A percentile compares a stretch with the other conserved stretches of the same genome.
phyloP scores from a whole-genome alignment of 179 eudicot species.

The Beta lomatogona region DNA sequence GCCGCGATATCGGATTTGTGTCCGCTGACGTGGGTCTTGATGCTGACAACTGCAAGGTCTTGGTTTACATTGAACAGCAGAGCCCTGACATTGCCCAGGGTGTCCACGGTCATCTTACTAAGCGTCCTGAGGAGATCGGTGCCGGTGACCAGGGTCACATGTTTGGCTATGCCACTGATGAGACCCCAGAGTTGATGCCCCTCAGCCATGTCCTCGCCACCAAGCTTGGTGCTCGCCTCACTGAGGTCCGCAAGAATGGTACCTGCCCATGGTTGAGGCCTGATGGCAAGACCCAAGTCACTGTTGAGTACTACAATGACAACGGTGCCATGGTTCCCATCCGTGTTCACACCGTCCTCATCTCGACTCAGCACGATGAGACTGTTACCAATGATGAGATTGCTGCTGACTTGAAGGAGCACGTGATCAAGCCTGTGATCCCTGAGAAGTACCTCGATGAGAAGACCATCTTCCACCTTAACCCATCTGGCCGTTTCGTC shows the following conservation, averaged over 20 bases:
- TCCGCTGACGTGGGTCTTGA: conserved; percentile 88
- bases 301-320: conserved; percentile 45
- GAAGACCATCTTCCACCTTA: conserved; percentile 88
- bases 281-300: conserved; percentile 82
- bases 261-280: conserved; percentile 92
- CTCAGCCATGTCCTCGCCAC: conserved; percentile 86
- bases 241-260: conserved; percentile 84
- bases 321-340: conserved; percentile 52
- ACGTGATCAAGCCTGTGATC: conserved; percentile 75
- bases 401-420: conserved; percentile 80
- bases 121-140: conserved; percentile 83
- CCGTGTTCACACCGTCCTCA: conserved; percentile 50
- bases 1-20: conserved; percentile 70
- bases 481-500: conserved; percentile 86
- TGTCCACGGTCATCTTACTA: conserved; percentile 82
- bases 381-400: conserved; percentile 58
- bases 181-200: conserved; percentile 82
- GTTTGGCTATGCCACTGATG: conserved; percentile 92
- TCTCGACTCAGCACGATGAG: conserved; percentile 53
- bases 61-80: conserved; percentile 71
- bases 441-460: conserved; percentile 86
- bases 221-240: conserved; percentile 70
- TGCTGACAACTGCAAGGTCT: conserved; percentile 83
- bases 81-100: conserved; percentile 82
- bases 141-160: conserved; percentile 91